Evolutionary conservation across 108 stramenopile species (phyloP).

Genomic region (Pseudonitzschia multistriata): DNA sequence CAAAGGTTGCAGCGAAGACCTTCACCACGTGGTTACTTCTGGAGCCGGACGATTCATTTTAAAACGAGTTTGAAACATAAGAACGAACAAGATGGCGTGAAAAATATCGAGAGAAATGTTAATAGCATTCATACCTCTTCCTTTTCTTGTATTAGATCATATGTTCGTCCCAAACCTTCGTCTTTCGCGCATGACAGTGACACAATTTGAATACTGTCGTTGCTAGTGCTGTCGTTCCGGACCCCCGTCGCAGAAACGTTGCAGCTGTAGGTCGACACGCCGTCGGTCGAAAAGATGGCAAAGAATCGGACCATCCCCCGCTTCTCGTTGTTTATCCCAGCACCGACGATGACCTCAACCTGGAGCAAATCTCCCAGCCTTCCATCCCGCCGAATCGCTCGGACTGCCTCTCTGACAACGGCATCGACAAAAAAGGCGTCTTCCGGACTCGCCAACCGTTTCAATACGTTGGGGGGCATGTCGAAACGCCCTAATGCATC

Average conservation of each 20-base stretch:
- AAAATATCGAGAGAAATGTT: not conserved
- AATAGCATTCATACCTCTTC: not conserved
- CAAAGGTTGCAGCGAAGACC: not conserved
- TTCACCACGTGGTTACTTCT: not conserved
- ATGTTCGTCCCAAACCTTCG: slow-evolving; percentile 40
- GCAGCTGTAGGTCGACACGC: slow-evolving; percentile 36
- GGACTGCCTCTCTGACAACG: slow-evolving; percentile 35
- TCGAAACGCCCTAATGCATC: slow-evolving; percentile 38
- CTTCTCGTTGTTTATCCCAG: slow-evolving; percentile 17
- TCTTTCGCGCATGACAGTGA: slow-evolving; percentile 40
- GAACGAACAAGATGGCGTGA: too few species aligned
- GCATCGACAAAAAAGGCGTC: slow-evolving; percentile 34
- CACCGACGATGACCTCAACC: slow-evolving; percentile 37
- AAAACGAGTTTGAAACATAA: not conserved
- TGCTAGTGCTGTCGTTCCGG: not conserved
- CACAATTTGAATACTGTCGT: slow-evolving; percentile 21
- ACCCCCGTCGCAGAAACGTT: slow-evolving; percentile 36
- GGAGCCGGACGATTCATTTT: too few species aligned
- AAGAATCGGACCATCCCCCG: slow-evolving; percentile 40
- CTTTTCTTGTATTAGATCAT: slow-evolving; percentile 34
- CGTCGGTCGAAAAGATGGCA: slow-evolving; percentile 42
- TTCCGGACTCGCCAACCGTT: slow-evolving; percentile 19
- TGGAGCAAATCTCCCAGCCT: slow-evolving; percentile 34
- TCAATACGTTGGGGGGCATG: slow-evolving; percentile 38
- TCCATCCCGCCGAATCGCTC: slow-evolving; percentile 23